Evolutionary conservation across 345 rosid species (phyloP).

Genomic region (Citrus mangshanensis): DNA sequence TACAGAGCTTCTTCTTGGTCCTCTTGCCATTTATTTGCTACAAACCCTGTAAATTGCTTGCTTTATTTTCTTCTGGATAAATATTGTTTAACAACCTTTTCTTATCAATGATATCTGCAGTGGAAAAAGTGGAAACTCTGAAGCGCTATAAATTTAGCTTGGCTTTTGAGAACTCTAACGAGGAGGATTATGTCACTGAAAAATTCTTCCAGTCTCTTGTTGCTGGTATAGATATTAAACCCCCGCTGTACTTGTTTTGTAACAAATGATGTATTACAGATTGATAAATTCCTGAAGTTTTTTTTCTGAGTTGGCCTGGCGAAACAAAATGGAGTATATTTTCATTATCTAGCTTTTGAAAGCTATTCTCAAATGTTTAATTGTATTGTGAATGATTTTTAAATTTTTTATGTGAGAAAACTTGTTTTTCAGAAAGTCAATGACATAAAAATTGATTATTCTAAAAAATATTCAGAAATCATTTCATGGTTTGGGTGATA

Average conservation of each 20-base stretch:
- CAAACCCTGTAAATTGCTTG: background rate
- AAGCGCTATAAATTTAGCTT: conserved; percentile 86
- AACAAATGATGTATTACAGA: background rate
- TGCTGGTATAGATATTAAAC: conserved; percentile 52
- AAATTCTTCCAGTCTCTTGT: conserved; percentile 93
- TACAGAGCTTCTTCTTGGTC: background rate
- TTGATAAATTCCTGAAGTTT: background rate
- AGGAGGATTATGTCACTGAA: conserved; percentile 98
- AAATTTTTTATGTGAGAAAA: background rate
- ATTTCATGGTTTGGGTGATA: background rate
- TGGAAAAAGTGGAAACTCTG: conserved; percentile 84
- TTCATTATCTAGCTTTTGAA: background rate
- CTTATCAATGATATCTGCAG: conserved; percentile 36
- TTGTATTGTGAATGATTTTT: background rate
- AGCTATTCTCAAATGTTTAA: background rate
- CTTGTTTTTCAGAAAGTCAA: background rate
- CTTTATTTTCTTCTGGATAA: background rate
- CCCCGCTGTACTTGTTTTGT: background rate
- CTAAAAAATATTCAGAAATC: background rate
- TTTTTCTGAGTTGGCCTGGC: background rate
- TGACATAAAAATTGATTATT: background rate
- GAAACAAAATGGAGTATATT: background rate
- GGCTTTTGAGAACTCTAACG: conserved; percentile 96
- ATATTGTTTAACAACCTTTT: background rate
- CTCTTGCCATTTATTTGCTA: background rate